Percentiles rank a stretch among this genome's conserved stretches.
phyloP scores from a whole-genome alignment of 805 yeast genomes.

The Candida sphagnicola region DNA sequence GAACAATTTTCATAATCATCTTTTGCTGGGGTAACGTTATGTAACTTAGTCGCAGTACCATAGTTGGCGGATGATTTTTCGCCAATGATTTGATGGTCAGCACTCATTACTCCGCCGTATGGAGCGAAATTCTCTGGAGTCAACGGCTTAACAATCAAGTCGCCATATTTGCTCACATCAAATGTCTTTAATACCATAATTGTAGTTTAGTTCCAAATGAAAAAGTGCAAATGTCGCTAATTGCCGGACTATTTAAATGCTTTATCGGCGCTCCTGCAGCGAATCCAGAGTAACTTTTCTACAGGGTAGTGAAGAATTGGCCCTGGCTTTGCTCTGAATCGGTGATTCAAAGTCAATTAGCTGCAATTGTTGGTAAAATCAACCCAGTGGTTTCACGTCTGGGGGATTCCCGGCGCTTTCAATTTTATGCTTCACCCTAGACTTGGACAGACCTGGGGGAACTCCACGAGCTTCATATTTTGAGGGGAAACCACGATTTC shows the following conservation, averaged over 20 bases:
- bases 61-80: slow-evolving; percentile 65
- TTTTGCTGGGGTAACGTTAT: slow-evolving; percentile 64
- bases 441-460: too few species aligned
- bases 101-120: slow-evolving; percentile 76
- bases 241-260: not conserved
- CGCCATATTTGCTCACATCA: slow-evolving; percentile 15
- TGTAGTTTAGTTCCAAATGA: slow-evolving; percentile 1
- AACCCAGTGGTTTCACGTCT: too few species aligned
- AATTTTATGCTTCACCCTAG: too few species aligned
- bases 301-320: too few species aligned
- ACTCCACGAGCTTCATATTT: too few species aligned
- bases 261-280: too few species aligned
- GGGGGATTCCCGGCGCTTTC: too few species aligned
- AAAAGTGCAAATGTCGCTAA: too few species aligned
- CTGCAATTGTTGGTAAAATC: not conserved
- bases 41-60: slow-evolving; percentile 86
- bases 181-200: slow-evolving; percentile 43
- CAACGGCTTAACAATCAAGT: slow-evolving; percentile 49
- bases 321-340: not conserved
- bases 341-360: not conserved
- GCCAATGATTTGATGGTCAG: slow-evolving; percentile 62
- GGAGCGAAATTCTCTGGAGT: slow-evolving; percentile 64
- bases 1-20: slow-evolving; percentile 49
- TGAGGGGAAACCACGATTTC: too few species aligned
- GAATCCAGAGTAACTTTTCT: not conserved